These are phyloP conservation scores for Coemansia sp. DNA, from an alignment of 192 early-diverging fungal species.

Conservation along the genomic window DNA sequence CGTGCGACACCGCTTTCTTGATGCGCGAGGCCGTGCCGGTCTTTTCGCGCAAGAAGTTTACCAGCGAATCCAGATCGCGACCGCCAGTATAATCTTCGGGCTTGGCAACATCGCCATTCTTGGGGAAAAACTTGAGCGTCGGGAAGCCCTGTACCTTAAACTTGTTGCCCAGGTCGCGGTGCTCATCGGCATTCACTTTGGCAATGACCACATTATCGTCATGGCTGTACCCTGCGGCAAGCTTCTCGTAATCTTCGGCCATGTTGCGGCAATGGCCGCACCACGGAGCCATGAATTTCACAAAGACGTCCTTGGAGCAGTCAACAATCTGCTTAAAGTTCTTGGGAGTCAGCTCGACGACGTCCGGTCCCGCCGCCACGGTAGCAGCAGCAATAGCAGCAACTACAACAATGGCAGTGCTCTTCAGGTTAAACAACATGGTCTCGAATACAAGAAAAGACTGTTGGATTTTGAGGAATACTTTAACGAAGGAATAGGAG, in stretches of 20 bases:
- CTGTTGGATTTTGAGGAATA: not conserved
- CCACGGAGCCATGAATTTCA: slow-evolving; percentile 90
- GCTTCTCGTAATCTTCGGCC: slow-evolving; percentile 72
- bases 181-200: slow-evolving; percentile 82
- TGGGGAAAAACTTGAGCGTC: slow-evolving; percentile 92
- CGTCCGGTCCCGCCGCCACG: slow-evolving; percentile 31
- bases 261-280: slow-evolving; percentile 84
- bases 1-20: slow-evolving; percentile 68
- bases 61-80: slow-evolving; percentile 78
- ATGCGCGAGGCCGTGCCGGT: slow-evolving; percentile 66
- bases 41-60: slow-evolving; percentile 77
- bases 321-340: slow-evolving; percentile 60
- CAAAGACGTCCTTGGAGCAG: slow-evolving; percentile 71
- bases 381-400: slow-evolving; percentile 40
- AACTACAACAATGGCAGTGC: slow-evolving; percentile 24
- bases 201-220: slow-evolving; percentile 83
- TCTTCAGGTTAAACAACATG: slow-evolving; percentile 45
- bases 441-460: not conserved
- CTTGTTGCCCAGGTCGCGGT: slow-evolving; percentile 76
- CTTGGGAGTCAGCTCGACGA: slow-evolving; percentile 49
- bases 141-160: slow-evolving; percentile 85
- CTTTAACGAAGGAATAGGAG: slow-evolving; percentile 4
- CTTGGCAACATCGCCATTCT: slow-evolving; percentile 62
- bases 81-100: slow-evolving; percentile 81
- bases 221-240: slow-evolving; percentile 74